Base-by-base conservation (phyloP, 352 stramenopile species). In the Plasmopara muralis region DNA sequence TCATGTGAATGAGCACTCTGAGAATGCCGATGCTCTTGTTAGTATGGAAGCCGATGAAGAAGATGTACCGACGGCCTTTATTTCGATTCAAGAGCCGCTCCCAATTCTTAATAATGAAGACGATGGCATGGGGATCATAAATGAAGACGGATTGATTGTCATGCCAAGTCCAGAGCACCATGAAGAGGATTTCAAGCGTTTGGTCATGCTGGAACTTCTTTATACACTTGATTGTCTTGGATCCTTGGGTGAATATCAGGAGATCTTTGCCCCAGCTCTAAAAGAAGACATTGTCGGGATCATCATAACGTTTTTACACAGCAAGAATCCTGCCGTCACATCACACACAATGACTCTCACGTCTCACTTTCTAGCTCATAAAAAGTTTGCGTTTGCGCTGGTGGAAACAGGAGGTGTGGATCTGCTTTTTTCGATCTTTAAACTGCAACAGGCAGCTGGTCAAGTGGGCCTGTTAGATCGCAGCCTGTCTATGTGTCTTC, bases 231-330 rank as follows among this genome's bases (percentile, higher is more conserved):
- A 94, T 45, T 92, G 83, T 54, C 72, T 94, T 29, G 83, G 81
- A 3, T 83, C 80, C 6, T 85, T 92, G 67, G 83, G 83, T 6
- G 83, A 94, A 42, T 92, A 94, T 38, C 61, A 89, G 50, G 83
- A 94, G 47, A 70, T 94, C 2, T 87, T 94, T 42, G 83, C 77
- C 4, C 80, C 83, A 9, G 79, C 82, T 14, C 53, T 89, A 29
- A 89, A 87, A 51, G 83, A 94, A 65, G 83, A 94, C 30, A 87
- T 89, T 37, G 69, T 92, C 15, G 76, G 73, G 39, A 89, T 76
- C 5, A 83, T 88, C 35, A 71, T 94, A 37, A 94, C 77, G 6
- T 92, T 94, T 54, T 57, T 94, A 2, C 76, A 92, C 50, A 92
- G 74, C 65, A 87, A 85, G 51, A 90, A 94, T 38, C 70, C 77